Evolutionary conservation across 345 rosid genomes (phyloP).

Genomic region (Populus deltoides): DNA sequence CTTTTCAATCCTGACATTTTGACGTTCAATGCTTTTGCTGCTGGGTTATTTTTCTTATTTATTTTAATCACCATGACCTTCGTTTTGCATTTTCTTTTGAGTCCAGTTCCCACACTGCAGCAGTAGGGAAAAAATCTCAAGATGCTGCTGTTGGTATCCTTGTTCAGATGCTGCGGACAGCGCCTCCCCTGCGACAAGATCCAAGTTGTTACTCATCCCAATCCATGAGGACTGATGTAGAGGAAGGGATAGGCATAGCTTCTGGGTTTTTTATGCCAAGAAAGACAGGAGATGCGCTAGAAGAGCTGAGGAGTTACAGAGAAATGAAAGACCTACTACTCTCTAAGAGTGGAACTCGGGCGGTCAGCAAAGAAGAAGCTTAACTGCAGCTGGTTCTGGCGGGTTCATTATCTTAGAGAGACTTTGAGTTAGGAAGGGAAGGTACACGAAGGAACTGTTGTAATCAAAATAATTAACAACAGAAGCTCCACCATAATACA

Average conservation of each 20-base stretch:
- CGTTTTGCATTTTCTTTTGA: conserved; percentile 3
- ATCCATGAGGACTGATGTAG: conserved; percentile 44
- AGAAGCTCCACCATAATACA: not conserved
- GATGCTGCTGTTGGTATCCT: conserved; percentile 89
- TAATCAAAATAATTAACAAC: not conserved
- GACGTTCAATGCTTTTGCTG: not conserved
- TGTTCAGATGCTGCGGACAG: conserved; percentile 75
- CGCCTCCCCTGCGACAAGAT: conserved; percentile 77
- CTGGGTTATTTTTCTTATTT: not conserved
- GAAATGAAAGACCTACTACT: conserved; percentile 80
- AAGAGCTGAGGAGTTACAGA: conserved; percentile 75
- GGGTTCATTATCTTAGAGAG: not conserved
- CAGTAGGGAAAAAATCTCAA: conserved; percentile 61
- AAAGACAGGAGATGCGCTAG: conserved; percentile 70
- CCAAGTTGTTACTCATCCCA: conserved; percentile 56
- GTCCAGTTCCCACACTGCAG: conserved; percentile 37
- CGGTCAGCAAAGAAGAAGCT: conserved; percentile 33
- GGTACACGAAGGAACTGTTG: not conserved
- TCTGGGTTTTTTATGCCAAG: conserved; percentile 69
- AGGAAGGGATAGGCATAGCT: conserved; percentile 51
- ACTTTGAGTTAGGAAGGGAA: not conserved
- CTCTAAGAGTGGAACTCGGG: conserved; percentile 63
- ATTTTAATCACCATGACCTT: not conserved
- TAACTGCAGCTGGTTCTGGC: conserved; percentile 4
- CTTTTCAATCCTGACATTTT: not conserved